Evolutionary conservation across 257 asterid genomes (phyloP).

Genomic region (Scutellaria minor): DNA sequence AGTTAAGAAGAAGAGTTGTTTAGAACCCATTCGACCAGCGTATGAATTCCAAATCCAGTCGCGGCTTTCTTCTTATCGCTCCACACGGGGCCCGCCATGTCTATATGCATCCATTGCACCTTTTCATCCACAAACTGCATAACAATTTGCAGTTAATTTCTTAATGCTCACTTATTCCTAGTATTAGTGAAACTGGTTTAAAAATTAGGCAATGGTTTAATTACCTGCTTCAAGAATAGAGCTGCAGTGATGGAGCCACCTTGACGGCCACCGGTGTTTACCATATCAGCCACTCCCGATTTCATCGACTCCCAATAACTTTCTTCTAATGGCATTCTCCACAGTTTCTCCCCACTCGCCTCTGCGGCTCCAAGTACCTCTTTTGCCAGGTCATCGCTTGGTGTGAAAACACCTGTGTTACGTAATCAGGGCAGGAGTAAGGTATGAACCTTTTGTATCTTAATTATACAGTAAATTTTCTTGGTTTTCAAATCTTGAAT

Average conservation of each 20-base stretch:
- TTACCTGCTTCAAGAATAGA: conserved; percentile 97
- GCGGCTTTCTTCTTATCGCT: conserved; percentile 78
- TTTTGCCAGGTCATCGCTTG: conserved; percentile 87
- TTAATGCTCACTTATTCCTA: background rate
- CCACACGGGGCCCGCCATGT: conserved; percentile 96
- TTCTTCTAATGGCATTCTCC: conserved; percentile 98
- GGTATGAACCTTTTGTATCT: background rate
- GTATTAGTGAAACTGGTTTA: background rate
- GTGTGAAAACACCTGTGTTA: conserved; percentile 78
- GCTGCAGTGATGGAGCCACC: conserved; percentile 97
- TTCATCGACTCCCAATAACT: conserved; percentile 97
- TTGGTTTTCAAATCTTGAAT: conserved; percentile 19
- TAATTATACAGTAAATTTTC: background rate
- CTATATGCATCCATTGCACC: conserved; percentile 97
- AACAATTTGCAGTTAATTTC: background rate
- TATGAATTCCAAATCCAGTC: conserved; percentile 86
- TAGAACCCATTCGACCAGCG: conserved; percentile 92
- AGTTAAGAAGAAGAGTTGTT: conserved; percentile 70
- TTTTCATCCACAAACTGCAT: conserved; percentile 92
- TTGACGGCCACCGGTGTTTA: conserved; percentile 91
- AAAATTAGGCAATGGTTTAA: background rate
- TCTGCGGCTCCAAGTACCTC: conserved; percentile 91
- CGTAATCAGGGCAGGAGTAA: background rate
- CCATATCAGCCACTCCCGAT: conserved; percentile 98
- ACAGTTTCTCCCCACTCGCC: conserved; percentile 82